phyloP scores from a whole-genome alignment of 1,139 yeast genomes.

The Scheffersomyces cryptocercus region DNA sequence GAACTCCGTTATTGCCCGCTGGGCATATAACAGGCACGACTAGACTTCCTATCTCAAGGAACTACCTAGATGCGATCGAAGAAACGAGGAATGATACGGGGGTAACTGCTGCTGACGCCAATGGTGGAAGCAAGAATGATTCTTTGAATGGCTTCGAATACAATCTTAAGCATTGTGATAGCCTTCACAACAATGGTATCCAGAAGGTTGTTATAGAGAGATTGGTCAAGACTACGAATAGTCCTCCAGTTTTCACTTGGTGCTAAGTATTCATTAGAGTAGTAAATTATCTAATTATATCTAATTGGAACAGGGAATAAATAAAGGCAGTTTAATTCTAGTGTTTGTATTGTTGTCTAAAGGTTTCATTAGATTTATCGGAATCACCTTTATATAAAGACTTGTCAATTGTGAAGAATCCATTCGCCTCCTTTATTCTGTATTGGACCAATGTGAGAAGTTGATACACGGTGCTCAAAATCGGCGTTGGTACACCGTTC shows the following conservation, averaged over 20 bases:
- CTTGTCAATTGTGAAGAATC: slow-evolving; percentile 35
- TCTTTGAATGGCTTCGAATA: neutral
- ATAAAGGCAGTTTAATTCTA: neutral
- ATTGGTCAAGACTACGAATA: slow-evolving; percentile 54
- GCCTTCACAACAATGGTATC: slow-evolving; percentile 13
- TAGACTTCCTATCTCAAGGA: neutral
- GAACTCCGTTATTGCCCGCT: slow-evolving; percentile 8
- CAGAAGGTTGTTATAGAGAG: slow-evolving; percentile 62
- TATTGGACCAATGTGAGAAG: slow-evolving; percentile 62
- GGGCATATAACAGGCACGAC: neutral
- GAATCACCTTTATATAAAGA: slow-evolving; percentile 30
- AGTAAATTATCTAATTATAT: neutral
- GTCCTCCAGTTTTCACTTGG: slow-evolving; percentile 73
- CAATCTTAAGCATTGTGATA: slow-evolving; percentile 1
- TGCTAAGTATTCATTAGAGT: slow-evolving; percentile 35
- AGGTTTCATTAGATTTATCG: slow-evolving; percentile 31
- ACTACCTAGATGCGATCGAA: neutral
- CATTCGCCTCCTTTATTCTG: slow-evolving; percentile 55
- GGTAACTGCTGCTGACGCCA: neutral
- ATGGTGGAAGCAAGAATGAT: neutral
- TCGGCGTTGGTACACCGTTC: slow-evolving; percentile 59
- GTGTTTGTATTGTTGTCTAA: slow-evolving; percentile 11
- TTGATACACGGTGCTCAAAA: slow-evolving; percentile 55
- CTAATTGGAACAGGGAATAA: neutral
- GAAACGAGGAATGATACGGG: neutral